phyloP scores from a whole-genome alignment of 2,329 filamentous ascomycete genomes.

The Geosmithia flava region DNA sequence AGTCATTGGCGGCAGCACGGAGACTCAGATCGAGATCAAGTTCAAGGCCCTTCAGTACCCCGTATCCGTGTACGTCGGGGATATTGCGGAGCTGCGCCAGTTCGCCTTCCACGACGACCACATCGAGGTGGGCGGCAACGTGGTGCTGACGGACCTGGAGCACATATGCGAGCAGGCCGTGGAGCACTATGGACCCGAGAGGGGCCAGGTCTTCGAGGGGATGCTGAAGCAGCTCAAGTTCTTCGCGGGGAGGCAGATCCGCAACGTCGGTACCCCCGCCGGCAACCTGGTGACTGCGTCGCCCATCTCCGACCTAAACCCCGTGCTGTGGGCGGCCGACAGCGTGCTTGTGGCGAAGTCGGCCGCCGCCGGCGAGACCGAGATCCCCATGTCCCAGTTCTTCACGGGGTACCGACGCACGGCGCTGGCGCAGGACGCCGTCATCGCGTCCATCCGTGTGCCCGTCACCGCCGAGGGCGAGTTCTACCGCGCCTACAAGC shows the following conservation, averaged over 20 bases:
- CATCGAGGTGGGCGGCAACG: slow-evolving; percentile 87
- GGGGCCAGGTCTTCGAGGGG: slow-evolving; percentile 73
- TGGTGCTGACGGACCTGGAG: slow-evolving; percentile 85
- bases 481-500: slow-evolving; percentile 84
- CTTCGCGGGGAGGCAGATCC: slow-evolving; percentile 89
- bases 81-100: slow-evolving; percentile 79
- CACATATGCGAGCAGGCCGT: slow-evolving; percentile 69
- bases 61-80: slow-evolving; percentile 82
- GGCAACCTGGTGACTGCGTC: slow-evolving; percentile 91
- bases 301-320: slow-evolving; percentile 92
- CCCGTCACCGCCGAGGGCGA: slow-evolving; percentile 66
- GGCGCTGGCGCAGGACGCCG: slow-evolving; percentile 65
- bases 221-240: slow-evolving; percentile 91
- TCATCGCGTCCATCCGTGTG: slow-evolving; percentile 80
- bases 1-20: slow-evolving; percentile 89
- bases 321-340: slow-evolving; percentile 80
- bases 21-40: slow-evolving; percentile 97
- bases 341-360: slow-evolving; percentile 74
- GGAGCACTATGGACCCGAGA: slow-evolving; percentile 58
- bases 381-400: slow-evolving; percentile 86
- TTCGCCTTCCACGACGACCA: slow-evolving; percentile 70
- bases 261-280: slow-evolving; percentile 94
- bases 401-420: slow-evolving; percentile 88
- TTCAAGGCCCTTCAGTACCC: slow-evolving; percentile 92
- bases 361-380: slow-evolving; percentile 47